Percentiles rank a stretch among this genome's conserved stretches.
Evolutionary conservation across 2,329 filamentous ascomycete species (phyloP).

Genomic region (Passalora sequoiae): DNA sequence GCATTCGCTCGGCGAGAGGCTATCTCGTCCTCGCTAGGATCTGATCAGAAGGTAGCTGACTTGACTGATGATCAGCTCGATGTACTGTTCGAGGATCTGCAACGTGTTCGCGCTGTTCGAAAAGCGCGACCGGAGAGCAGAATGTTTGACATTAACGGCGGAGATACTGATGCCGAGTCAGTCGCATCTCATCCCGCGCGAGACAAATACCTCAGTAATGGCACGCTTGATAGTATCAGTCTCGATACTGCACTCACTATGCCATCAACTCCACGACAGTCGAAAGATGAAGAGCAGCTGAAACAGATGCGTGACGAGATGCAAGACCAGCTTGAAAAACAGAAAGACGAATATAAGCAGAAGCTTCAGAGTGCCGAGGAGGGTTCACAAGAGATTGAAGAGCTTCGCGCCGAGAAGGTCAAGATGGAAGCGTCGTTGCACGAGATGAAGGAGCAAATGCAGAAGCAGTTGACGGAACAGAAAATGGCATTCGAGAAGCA

Average conservation of each 20-base stretch:
- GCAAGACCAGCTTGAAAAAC: conserved; percentile 74
- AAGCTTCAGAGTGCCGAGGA: conserved; percentile 71
- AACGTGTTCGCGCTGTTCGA: conserved; percentile 77
- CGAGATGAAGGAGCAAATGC: conserved; percentile 80
- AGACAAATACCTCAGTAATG: conserved; percentile 93
- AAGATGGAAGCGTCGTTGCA: conserved; percentile 79
- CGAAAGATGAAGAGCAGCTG: conserved; percentile 73
- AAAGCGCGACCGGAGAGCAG: conserved; percentile 59
- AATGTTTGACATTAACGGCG: conserved; percentile 45
- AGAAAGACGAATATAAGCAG: conserved; percentile 76
- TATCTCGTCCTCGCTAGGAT: conserved; percentile 81
- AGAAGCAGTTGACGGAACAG: conserved; percentile 76
- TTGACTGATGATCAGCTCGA: conserved; percentile 93
- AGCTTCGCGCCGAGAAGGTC: conserved; percentile 74
- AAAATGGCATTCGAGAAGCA: conserved; percentile 80
- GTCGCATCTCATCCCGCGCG: conserved; percentile 68
- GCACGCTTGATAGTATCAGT: conserved; percentile 88
- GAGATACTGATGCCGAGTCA: conserved; percentile 78
- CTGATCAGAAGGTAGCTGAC: conserved; percentile 84
- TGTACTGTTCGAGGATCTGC: conserved; percentile 86
- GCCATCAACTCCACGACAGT: conserved; percentile 82
- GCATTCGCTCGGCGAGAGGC: conserved; percentile 88
- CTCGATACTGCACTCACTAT: conserved; percentile 90
- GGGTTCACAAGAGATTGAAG: conserved; percentile 72
- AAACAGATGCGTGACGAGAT: conserved; percentile 73